A percentile compares a stretch with the other conserved stretches of the same genome.
phyloP scores from a whole-genome alignment of 352 stramenopile genomes.

The Elongisporangium senticosum region DNA sequence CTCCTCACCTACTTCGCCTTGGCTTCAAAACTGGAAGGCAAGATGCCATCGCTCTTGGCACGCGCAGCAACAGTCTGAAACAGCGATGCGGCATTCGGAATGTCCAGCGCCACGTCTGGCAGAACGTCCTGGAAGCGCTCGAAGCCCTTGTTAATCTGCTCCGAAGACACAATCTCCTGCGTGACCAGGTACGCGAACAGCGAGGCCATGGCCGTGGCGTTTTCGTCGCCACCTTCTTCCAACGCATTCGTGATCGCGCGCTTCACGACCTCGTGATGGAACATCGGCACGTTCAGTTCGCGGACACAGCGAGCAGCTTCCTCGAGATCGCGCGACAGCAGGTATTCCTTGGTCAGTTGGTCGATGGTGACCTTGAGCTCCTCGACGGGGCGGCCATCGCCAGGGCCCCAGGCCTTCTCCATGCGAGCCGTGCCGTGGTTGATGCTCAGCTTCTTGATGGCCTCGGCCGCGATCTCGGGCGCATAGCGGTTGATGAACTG shows the following conservation, averaged over 20 bases:
- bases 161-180: constrained; percentile 49
- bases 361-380: constrained; percentile 93
- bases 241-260: constrained; percentile 52
- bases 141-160: constrained; percentile 81
- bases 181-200: constrained; percentile 68
- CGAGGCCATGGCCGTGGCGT: constrained; percentile 58
- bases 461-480: constrained; percentile 93
- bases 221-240: constrained; percentile 39
- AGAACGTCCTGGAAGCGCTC: constrained; percentile 61
- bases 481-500: constrained; percentile 92
- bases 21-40: constrained; percentile 39
- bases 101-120: constrained; percentile 60
- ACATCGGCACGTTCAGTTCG: constrained; percentile 94
- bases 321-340: constrained; percentile 93
- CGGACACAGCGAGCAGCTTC: constrained; percentile 89
- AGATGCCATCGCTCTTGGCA: constrained; percentile 40
- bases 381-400: constrained; percentile 86
- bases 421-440: constrained; percentile 94
- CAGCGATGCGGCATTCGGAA: constrained; percentile 42
- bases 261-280: constrained; percentile 96
- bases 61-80: constrained; percentile 39
- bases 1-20: constrained; percentile 10
- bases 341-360: constrained; percentile 96
- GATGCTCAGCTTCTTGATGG: constrained; percentile 95
- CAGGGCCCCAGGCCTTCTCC: constrained; percentile 97